phyloP scores from a whole-genome alignment of 805 yeast genomes.

The Zygotorulaspora danielsina region DNA sequence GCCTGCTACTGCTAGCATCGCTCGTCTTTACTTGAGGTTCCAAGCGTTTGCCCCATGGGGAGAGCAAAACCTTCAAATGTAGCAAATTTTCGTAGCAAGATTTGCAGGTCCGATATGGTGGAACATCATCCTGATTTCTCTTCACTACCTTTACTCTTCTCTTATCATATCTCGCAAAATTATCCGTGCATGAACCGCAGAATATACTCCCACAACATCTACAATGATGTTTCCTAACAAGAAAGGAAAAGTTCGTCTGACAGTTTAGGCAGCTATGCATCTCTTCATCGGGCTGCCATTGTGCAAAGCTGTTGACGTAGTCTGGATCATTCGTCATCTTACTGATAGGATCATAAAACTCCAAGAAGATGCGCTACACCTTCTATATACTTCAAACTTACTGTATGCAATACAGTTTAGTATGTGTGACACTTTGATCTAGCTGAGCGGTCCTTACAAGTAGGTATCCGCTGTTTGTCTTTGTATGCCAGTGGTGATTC shows the following conservation, averaged over 20 bases:
- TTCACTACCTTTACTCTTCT: constrained; percentile 27
- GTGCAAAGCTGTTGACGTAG: constrained; percentile 25
- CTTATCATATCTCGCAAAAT: constrained; percentile 29
- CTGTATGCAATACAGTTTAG: too few species aligned
- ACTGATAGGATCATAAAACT: too few species aligned
- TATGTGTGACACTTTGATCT: too few species aligned
- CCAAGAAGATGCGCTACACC: too few species aligned
- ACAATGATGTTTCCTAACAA: constrained; percentile 64
- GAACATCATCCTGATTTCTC: constrained; percentile 25
- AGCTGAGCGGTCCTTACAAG: too few species aligned
- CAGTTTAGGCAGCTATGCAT: constrained; percentile 46
- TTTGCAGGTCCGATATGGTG: constrained; percentile 56
- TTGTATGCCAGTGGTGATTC: too few species aligned
- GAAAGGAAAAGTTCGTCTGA: constrained; percentile 41
- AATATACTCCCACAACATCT: constrained; percentile 64
- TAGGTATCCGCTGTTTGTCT: too few species aligned
- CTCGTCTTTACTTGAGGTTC: constrained; percentile 9
- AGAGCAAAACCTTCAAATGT: constrained; percentile 17
- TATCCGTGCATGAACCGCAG: constrained; percentile 40
- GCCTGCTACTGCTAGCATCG: constrained; percentile 1
- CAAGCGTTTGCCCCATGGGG: constrained; percentile 22
- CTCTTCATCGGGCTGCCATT: constrained; percentile 34
- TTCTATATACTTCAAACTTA: too few species aligned
- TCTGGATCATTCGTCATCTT: constrained; percentile 13
- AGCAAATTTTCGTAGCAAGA: constrained; percentile 50